Percentiles rank a stretch among this genome's conserved stretches.
These are phyloP conservation scores for Microbotryum scabiosae DNA, from an alignment of 1,284 basidiomycete species.

Conservation along the genomic window DNA sequence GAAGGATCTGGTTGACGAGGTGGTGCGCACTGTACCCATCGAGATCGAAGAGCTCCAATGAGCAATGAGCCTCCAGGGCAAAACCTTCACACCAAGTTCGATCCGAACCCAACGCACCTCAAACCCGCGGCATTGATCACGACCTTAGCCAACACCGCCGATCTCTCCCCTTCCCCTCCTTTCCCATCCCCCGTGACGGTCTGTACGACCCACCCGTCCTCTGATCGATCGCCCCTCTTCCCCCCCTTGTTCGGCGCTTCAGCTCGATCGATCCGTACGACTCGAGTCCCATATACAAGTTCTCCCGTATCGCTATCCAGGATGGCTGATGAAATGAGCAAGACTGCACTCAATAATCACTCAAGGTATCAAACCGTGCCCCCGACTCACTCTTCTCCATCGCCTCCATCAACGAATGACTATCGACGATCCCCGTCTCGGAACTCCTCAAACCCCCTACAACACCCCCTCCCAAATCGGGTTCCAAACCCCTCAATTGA, in stretches of 20 bases:
- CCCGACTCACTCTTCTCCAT: slow-evolving; percentile 24
- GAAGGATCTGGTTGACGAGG: slow-evolving; percentile 31
- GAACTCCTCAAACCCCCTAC: slow-evolving; percentile 68
- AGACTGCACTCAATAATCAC: slow-evolving; percentile 61
- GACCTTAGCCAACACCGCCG: slow-evolving; percentile 70
- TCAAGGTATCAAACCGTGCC: background rate
- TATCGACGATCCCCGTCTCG: slow-evolving; percentile 85
- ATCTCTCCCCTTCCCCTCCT: slow-evolving; percentile 41
- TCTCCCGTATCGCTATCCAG: slow-evolving; percentile 60
- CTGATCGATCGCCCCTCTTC: slow-evolving; percentile 28
- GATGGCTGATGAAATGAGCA: slow-evolving; percentile 48
- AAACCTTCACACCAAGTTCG: slow-evolving; percentile 4
- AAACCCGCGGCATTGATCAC: slow-evolving; percentile 85
- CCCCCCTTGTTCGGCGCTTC: slow-evolving; percentile 32
- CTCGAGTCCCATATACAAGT: slow-evolving; percentile 69
- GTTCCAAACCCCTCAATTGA: slow-evolving; percentile 70
- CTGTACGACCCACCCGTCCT: slow-evolving; percentile 51
- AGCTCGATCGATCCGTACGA: slow-evolving; percentile 74
- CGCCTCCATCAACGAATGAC: slow-evolving; percentile 50
- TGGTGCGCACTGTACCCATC: slow-evolving; percentile 29
- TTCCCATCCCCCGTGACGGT: slow-evolving; percentile 36
- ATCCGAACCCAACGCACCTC: slow-evolving; percentile 48
- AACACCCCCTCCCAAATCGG: slow-evolving; percentile 64
- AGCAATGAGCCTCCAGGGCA: slow-evolving; percentile 40
- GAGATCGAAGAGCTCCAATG: slow-evolving; percentile 35